Base-by-base conservation (phyloP, 768 basidiomycete species). In the Mycena vitilis region DNA sequence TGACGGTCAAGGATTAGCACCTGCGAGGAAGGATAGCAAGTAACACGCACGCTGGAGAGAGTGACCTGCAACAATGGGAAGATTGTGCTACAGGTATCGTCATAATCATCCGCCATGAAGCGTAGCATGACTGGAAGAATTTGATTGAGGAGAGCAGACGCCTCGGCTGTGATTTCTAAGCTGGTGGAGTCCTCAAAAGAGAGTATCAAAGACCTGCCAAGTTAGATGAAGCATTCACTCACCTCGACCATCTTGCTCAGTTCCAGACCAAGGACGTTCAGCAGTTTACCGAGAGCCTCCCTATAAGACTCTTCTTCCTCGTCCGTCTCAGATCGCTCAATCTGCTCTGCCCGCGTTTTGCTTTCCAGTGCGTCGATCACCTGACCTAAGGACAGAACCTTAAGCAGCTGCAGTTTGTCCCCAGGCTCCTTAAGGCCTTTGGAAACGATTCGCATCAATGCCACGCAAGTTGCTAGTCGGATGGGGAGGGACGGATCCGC, bases 401-500 rank as follows among this genome's bases (percentile, higher is more conserved):
- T 92, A 73, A 99, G 85, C 18, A 99, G 84, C 73, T 95, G 92
- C 11, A 99, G 80, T 78, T 98, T 98, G 77, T 97, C 96, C 44
- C 85, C 84, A 0, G 94, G 89, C 74, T 96, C 95, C 75, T 99
- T 96, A 51, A 99, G 85, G 20, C 98, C 98, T 79, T 99, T 99
- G 30, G 88, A 82, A n/a, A 97, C 86, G 59, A 99, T 94, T 25
- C 92, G 90, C 13, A 89, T 85, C 55, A 99, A 81, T 2, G 95
- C 87, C n/a, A 85, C 86, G 22, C 91, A 91, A 3, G 96, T 90
- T 2, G 95, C 92, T 37, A 96, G 81, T 37, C 95, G 93, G 73
- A 99, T 90, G 4, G 92, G 86, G 36, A 95, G 78, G 13, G 91
- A 90, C 0, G 87, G 80, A 75, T 96, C 92, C 18, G 91, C 91